phyloP scores from a whole-genome alignment of 2,329 filamentous ascomycete genomes.

The Colletotrichum sp. region DNA sequence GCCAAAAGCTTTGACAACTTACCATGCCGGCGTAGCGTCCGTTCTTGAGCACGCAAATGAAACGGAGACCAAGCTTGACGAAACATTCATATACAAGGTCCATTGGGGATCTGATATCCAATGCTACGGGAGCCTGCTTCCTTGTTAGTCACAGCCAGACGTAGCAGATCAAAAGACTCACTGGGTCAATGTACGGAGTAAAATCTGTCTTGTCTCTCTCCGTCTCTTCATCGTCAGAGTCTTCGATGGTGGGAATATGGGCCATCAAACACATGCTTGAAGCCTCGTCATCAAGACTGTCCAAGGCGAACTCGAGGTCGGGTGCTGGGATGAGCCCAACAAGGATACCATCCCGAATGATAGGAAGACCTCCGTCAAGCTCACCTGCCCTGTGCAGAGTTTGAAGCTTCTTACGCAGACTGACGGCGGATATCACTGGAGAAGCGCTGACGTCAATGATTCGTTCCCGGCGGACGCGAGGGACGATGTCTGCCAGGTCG shows the following conservation, averaged over 20 bases:
- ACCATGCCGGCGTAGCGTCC: conserved; percentile 90
- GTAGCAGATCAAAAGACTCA: conserved; percentile 39
- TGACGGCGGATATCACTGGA: conserved; percentile 76
- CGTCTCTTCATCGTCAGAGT: conserved; percentile 61
- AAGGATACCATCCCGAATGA: conserved; percentile 78
- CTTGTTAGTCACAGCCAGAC: background rate
- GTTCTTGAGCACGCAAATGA: conserved; percentile 86
- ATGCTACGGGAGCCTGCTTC: conserved; percentile 74
- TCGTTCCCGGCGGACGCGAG: conserved; percentile 74
- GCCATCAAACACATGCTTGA: conserved; percentile 83
- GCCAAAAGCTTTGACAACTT: conserved; percentile 34
- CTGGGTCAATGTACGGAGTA: conserved; percentile 88
- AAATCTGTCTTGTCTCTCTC: conserved; percentile 78
- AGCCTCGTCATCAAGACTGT: conserved; percentile 79
- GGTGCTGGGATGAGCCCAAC: conserved; percentile 93
- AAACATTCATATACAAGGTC: conserved; percentile 97
- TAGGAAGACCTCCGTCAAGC: conserved; percentile 88
- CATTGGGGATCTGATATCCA: conserved; percentile 90
- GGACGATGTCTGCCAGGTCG: conserved; percentile 85
- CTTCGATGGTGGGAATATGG: conserved; percentile 64
- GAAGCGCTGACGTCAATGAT: conserved; percentile 89
- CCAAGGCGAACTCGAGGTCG: conserved; percentile 90
- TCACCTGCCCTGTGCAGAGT: conserved; percentile 85
- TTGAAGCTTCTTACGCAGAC: conserved; percentile 81
- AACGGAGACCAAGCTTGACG: conserved; percentile 88